Percentiles rank a stretch among this genome's conserved stretches.
These are phyloP conservation scores for Chaetomium cochliodes DNA, from an alignment of 495 filamentous ascomycete species.

Conservation along the genomic window DNA sequence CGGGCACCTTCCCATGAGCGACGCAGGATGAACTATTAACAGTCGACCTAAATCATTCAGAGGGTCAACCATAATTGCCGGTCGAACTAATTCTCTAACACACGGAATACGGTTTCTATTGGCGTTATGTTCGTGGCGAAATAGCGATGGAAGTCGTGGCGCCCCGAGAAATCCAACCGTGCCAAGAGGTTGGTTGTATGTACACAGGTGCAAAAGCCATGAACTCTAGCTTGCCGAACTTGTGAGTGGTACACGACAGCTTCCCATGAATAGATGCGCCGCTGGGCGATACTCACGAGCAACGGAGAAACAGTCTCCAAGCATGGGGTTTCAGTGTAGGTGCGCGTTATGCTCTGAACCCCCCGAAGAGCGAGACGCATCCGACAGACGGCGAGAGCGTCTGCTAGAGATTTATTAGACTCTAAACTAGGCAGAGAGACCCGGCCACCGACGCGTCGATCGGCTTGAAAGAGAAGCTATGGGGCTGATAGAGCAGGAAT, in stretches of 20 bases:
- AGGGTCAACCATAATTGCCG: conserved; percentile 41
- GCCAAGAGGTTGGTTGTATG: conserved; percentile 42
- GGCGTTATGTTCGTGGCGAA: conserved; percentile 32
- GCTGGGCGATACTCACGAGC: conserved; percentile 34
- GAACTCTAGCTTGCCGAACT: too few relatives aligned
- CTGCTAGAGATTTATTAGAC: conserved; percentile 33
- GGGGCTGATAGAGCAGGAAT: conserved; percentile 32
- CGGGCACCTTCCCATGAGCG: background rate
- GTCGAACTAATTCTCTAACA: conserved; percentile 30
- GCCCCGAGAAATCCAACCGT: conserved; percentile 33
- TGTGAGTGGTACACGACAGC: background rate
- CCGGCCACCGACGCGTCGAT: conserved; percentile 21
- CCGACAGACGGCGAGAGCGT: conserved; percentile 32
- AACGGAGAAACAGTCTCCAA: conserved; percentile 29
- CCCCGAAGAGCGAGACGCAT: conserved; percentile 15
- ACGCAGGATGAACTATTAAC: background rate
- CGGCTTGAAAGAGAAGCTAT: conserved; percentile 30
- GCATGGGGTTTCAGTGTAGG: conserved; percentile 38
- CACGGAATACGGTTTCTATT: conserved; percentile 23
- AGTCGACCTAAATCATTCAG: conserved; percentile 7
- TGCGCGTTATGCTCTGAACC: conserved; percentile 36
- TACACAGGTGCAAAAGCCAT: conserved; percentile 38
- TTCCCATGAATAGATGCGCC: conserved; percentile 32
- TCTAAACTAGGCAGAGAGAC: conserved; percentile 16
- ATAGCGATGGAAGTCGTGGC: conserved; percentile 38